Base-by-base conservation (phyloP, 805 yeast genomes). In the Saccharomycopsis olivae region DNA sequence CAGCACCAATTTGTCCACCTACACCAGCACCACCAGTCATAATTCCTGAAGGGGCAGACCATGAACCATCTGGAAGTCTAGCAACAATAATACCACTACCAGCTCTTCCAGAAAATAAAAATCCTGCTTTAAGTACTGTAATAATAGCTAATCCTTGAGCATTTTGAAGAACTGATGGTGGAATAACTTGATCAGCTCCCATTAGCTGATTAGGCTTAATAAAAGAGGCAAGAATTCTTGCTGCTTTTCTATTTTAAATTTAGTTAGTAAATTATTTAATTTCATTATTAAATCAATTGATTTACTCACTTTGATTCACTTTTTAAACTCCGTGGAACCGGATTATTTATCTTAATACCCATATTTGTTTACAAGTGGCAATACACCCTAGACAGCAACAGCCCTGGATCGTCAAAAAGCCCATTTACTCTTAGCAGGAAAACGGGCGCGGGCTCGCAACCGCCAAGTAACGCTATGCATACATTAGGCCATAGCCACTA, bases 11-110 rank as follows among this genome's bases (percentile, higher is more conserved):
- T 64, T 87, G 94, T 33, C 98, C 98, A 44, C 98, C 98, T 5
- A 92, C 96, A 54, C 98, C 97, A 3, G 96, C 97, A 52, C 97
- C 98, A 3, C 95, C 97, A 17, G 96, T 84, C 39, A 76, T 79
- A 49, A 92, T 80, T 8, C 96, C 98, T 2, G 94, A 79, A 1
- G 98, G 98, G 2, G 96, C 94, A 11, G 96, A 87, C 98, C 98
- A 89, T 0, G 82, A 61, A 1, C 96, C 97, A 60, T 92, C 97
- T 2, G 94, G 94, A 36, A 92, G 68, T 44, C 96, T 67, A 4
- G 96, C 95, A 19, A 89, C 94, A 46, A 89, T 82, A 27, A 89
- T 84, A 48, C 98, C 98, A 1, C 95, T 84, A 19, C 98, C 98
- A 1, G 96, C 97, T 57, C 98, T 73, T 21, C 97, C 98, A 2